A percentile compares a stretch with the other conserved stretches of the same genome.
phyloP scores from a whole-genome alignment of 148 eudicot genomes.

The Amaranthus hypochondriacus region DNA sequence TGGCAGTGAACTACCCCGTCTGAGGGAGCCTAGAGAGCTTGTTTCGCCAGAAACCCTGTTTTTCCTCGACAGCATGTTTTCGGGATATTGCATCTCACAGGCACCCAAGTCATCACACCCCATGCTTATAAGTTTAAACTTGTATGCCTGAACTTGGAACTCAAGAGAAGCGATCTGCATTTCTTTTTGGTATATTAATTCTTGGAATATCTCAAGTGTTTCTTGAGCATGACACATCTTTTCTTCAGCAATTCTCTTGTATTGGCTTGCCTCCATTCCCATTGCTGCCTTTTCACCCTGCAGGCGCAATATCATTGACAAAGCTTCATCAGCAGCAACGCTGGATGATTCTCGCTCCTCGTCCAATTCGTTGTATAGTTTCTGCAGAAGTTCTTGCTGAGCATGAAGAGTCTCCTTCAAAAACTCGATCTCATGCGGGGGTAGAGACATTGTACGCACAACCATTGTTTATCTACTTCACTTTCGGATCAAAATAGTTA shows the following conservation, averaged over 20 bases:
- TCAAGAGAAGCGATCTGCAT: conserved; percentile 82
- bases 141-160: conserved; percentile 77
- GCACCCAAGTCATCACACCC: conserved; percentile 51
- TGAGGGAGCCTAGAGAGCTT: conserved; percentile 22
- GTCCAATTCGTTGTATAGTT: conserved; percentile 81
- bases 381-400: conserved; percentile 76
- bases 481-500: neutral
- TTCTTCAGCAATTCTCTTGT: conserved; percentile 87
- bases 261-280: conserved; percentile 86
- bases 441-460: conserved; percentile 24
- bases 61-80: conserved; percentile 48
- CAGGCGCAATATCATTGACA: conserved; percentile 81
- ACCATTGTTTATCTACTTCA: conserved; percentile 27
- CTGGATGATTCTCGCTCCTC: conserved; percentile 84
- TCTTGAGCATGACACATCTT: conserved; percentile 79
- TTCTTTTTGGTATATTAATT: conserved; percentile 76
- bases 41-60: conserved; percentile 33
- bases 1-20: conserved; percentile 53
- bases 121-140: conserved; percentile 59
- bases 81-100: conserved; percentile 50
- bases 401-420: conserved; percentile 63
- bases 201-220: conserved; percentile 62
- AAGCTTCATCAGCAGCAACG: conserved; percentile 72
- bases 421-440: conserved; percentile 32
- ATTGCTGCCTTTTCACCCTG: conserved; percentile 90